Conservation (phyloP, 2,329 filamentous ascomycete genomes). For the Stemphylium vesicarium region DNA sequence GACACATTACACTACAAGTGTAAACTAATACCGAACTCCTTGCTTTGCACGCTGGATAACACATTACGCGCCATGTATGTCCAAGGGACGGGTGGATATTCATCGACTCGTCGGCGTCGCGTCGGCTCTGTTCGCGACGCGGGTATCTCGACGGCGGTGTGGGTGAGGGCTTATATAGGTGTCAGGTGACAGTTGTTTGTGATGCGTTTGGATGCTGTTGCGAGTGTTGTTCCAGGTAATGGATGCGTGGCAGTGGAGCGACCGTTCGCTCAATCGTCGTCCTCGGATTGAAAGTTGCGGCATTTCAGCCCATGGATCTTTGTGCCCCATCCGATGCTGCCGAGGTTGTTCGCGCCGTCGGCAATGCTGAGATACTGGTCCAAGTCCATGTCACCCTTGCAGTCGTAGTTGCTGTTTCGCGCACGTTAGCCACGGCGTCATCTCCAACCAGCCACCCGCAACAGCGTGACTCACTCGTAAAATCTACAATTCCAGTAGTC, state of each 20-base stretch:
- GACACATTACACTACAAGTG: not conserved
- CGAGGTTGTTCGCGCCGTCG: conserved; percentile 43
- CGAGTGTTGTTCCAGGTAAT: not conserved
- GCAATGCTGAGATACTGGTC: conserved; percentile 31
- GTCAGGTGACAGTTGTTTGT: not conserved
- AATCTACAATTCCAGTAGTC: conserved; percentile 46
- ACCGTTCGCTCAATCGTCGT: conserved; percentile 7
- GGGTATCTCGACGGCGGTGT: not conserved
- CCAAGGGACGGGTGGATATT: not conserved
- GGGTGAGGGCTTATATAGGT: not conserved
- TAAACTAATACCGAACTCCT: not conserved
- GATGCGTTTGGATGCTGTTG: not conserved
- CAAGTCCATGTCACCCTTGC: conserved; percentile 25
- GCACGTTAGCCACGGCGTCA: not conserved
- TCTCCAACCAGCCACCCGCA: not conserved
- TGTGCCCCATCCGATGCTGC: conserved; percentile 36
- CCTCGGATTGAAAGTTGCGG: conserved; percentile 20
- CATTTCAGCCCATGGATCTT: conserved; percentile 39
- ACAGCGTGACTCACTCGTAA: conserved; percentile 36
- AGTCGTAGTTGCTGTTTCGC: conserved; percentile 39
- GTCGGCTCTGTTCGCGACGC: not conserved
- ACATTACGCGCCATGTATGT: not conserved
- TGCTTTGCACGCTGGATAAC: not conserved
- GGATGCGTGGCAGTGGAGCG: too few species aligned
- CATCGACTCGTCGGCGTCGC: not conserved